Conservation (phyloP, 2,329 filamentous ascomycete genomes). For the Clarireedia paspali region DNA sequence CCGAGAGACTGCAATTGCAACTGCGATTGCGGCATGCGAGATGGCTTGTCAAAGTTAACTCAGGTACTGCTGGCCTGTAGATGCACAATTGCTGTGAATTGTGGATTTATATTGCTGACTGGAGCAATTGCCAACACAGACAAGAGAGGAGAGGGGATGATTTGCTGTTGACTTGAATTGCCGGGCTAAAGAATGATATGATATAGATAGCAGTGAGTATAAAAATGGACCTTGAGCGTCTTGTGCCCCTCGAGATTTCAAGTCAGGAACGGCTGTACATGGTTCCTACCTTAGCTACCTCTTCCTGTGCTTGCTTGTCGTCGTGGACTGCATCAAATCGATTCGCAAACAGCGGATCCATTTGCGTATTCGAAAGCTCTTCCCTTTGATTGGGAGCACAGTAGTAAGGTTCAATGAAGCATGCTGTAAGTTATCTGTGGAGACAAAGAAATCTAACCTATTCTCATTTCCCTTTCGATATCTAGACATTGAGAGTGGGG, state of each 20-base stretch:
- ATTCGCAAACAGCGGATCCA: background rate
- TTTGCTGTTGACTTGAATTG: background rate
- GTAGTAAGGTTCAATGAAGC: background rate
- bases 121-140: constrained; percentile 9
- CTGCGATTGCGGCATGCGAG: no score
- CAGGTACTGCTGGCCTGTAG: no score
- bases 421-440: background rate
- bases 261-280: background rate
- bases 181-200: background rate
- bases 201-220: background rate
- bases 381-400: background rate
- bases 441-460: background rate
- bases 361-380: background rate
- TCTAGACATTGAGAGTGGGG: background rate
- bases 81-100: background rate
- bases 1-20: no score
- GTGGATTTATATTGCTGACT: background rate
- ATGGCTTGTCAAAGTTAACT: no score
- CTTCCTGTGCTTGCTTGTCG: background rate
- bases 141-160: background rate
- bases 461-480: background rate
- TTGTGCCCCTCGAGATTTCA: background rate
- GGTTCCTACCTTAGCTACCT: background rate
- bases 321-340: constrained; percentile 1
- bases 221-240: background rate